Evolutionary conservation across 345 rosid genomes (phyloP).

Genomic region (Eucalyptus coolabah): DNA sequence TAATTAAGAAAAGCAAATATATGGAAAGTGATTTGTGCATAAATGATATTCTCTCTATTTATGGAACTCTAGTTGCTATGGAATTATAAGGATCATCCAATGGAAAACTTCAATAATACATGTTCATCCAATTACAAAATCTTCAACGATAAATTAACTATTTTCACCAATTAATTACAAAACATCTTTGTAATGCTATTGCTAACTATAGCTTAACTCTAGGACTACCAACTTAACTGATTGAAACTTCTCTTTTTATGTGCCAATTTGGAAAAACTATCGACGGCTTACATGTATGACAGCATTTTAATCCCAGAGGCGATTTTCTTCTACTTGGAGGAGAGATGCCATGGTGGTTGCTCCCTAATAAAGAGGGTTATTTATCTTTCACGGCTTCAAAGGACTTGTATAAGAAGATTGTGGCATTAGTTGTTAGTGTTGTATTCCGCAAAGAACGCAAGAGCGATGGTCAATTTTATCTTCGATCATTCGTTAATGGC

Average conservation of each 20-base stretch:
- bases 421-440: too few relatives aligned
- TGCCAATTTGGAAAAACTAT: neutral
- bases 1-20: neutral
- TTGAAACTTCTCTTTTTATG: neutral
- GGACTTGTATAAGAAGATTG: neutral
- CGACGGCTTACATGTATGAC: neutral
- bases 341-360: neutral
- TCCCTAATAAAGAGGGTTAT: too few relatives aligned
- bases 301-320: neutral
- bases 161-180: too few relatives aligned
- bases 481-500: too few relatives aligned
- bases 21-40: neutral
- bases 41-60: neutral
- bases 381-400: neutral
- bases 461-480: accelerated
- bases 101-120: neutral
- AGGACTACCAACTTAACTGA: neutral
- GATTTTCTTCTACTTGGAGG: neutral
- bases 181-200: too few relatives aligned
- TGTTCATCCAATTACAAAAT: neutral
- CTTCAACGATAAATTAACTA: neutral
- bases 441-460: too few relatives aligned
- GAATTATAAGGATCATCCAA: neutral
- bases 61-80: neutral
- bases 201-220: too few relatives aligned